phyloP scores from a whole-genome alignment of 2,329 filamentous ascomycete genomes.

The Aspergillus latus region DNA sequence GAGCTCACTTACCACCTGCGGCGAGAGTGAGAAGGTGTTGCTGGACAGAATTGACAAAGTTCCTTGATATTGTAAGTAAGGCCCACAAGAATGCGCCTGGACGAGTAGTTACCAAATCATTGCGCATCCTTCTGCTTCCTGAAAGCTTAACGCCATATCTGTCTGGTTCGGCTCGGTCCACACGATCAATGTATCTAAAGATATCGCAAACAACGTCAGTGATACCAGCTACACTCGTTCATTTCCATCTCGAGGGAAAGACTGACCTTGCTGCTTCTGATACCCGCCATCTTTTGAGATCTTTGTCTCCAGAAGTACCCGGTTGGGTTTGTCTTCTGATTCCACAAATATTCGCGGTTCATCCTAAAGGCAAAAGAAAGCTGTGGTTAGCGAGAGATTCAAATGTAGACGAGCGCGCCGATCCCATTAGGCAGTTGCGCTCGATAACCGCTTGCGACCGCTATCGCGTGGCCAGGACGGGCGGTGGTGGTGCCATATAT shows the following conservation, averaged over 20 bases:
- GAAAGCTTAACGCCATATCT: conserved; percentile 98
- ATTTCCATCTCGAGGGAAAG: conserved; percentile 6
- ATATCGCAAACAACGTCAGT: conserved; percentile 28
- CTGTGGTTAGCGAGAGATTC: conserved; percentile 16
- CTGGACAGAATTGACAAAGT: conserved; percentile 86
- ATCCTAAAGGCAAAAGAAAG: conserved; percentile 53
- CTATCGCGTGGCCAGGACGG: conserved; percentile 15
- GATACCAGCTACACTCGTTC: conserved; percentile 6
- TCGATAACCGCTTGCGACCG: conserved; percentile 17
- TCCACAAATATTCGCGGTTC: conserved; percentile 87
- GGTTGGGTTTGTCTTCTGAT: conserved; percentile 85
- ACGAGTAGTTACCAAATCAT: conserved; percentile 70
- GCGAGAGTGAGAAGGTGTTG: conserved; percentile 65
- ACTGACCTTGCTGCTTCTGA: conserved; percentile 90
- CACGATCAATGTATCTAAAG: conserved; percentile 87
- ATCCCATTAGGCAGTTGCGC: conserved; percentile 21
- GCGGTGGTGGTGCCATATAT: conserved; percentile 15
- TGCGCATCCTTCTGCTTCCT: conserved; percentile 91
- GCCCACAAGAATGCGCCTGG: conserved; percentile 9
- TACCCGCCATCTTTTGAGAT: conserved; percentile 95
- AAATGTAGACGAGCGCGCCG: conserved; percentile 18
- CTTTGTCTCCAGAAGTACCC: conserved; percentile 80
- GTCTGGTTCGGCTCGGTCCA: conserved; percentile 91
- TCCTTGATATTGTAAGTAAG: conserved; percentile 57
- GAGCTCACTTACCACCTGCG: conserved; percentile 56